These are phyloP conservation scores for Paspalum vaginatum DNA, from an alignment of 176 grass and related monocot species.

Conservation along the genomic window DNA sequence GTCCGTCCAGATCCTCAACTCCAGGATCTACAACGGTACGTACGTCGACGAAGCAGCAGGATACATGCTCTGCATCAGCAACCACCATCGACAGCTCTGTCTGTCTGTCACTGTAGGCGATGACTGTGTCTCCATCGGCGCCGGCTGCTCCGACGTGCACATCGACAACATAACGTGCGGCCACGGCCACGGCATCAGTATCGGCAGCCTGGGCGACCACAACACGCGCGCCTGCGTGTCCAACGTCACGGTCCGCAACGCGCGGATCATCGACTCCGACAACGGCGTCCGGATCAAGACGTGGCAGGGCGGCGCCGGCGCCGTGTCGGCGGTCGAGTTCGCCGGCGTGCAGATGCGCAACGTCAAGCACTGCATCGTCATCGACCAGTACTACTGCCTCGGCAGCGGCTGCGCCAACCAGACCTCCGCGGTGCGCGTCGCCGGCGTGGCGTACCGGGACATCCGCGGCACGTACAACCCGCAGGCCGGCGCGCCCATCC, in stretches of 20 bases:
- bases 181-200: slow-evolving; percentile 86
- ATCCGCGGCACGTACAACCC: slow-evolving; percentile 73
- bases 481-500: slow-evolving; percentile 46
- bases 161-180: slow-evolving; percentile 75
- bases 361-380: slow-evolving; percentile 77
- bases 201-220: slow-evolving; percentile 79
- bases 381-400: slow-evolving; percentile 92
- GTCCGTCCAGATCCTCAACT: slow-evolving; percentile 59
- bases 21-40: slow-evolving; percentile 65
- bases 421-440: slow-evolving; percentile 61
- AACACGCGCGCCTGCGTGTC: slow-evolving; percentile 72
- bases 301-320: slow-evolving; percentile 75
- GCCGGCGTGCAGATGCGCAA: slow-evolving; percentile 64
- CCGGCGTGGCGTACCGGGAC: slow-evolving; percentile 57
- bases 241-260: slow-evolving; percentile 62
- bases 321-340: slow-evolving; percentile 57
- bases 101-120: slow-evolving; percentile 47
- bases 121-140: slow-evolving; percentile 77
- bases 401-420: slow-evolving; percentile 62
- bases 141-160: slow-evolving; percentile 58
- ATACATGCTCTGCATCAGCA: no score
- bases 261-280: slow-evolving; percentile 62
- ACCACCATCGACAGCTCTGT: not conserved
- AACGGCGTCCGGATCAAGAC: slow-evolving; percentile 92
- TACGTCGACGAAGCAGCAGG: not conserved